Conservation (phyloP, 106 monocot species). For the Phalaenopsis equestris region DNA sequence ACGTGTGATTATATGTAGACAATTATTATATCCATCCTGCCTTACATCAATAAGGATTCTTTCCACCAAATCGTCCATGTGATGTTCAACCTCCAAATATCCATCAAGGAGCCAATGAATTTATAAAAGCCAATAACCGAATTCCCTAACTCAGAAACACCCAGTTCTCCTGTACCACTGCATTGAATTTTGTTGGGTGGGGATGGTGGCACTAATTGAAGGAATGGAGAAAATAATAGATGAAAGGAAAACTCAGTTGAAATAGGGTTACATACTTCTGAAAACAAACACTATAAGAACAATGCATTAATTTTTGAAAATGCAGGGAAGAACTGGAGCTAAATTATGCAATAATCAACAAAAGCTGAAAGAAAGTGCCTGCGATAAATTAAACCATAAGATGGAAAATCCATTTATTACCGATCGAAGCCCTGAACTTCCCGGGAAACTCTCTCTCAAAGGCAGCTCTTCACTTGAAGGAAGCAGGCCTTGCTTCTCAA, state of each 20-base stretch:
- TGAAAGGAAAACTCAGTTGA: not conserved
- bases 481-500: slow-evolving; percentile 90
- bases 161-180: not conserved
- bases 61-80: not conserved
- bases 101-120: not conserved
- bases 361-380: not conserved
- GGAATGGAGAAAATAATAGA: not conserved
- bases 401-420: slow-evolving; percentile 27
- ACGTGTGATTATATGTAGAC: no score
- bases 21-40: not conserved
- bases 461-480: slow-evolving; percentile 85
- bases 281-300: not conserved
- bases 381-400: not conserved
- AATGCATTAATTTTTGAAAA: not conserved
- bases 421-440: slow-evolving; percentile 46
- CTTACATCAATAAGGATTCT: not conserved
- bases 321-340: not conserved
- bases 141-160: not conserved
- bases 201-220: not conserved
- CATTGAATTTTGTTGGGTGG: not conserved
- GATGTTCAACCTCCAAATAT: not conserved
- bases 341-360: not conserved
- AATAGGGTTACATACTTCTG: not conserved
- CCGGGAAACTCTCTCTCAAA: slow-evolving; percentile 70
- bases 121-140: not conserved